phyloP scores from a whole-genome alignment of 371 early-diverging fungal genomes.

The Conidiobolus incongruus region DNA sequence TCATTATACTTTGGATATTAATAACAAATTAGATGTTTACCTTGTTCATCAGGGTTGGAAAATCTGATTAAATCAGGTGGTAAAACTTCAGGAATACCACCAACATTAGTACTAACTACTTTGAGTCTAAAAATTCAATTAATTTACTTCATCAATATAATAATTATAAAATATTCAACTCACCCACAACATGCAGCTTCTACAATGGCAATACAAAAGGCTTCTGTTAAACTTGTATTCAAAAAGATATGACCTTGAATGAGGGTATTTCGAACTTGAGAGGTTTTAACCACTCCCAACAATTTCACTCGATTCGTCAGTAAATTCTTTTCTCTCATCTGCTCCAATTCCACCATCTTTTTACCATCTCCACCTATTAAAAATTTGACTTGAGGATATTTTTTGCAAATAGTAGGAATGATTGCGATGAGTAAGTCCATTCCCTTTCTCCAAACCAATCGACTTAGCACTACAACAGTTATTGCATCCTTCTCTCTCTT shows the following conservation, averaged over 20 bases:
- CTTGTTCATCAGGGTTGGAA: constrained; percentile 76
- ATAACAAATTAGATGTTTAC: constrained; percentile 12
- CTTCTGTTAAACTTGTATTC: constrained; percentile 97
- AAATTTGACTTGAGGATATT: constrained; percentile 63
- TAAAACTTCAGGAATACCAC: constrained; percentile 96
- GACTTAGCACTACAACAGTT: constrained; percentile 81
- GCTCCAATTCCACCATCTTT: constrained; percentile 88
- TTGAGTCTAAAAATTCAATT: constrained; percentile 34
- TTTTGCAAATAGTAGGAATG: constrained; percentile 85
- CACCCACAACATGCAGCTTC: constrained; percentile 97
- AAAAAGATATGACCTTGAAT: constrained; percentile 94
- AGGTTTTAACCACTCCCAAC: constrained; percentile 71
- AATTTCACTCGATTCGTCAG: constrained; percentile 87
- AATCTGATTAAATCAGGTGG: constrained; percentile 91
- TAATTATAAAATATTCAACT: constrained; percentile 22
- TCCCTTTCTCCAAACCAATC: constrained; percentile 95
- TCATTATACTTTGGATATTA: background rate
- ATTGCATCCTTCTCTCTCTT: constrained; percentile 46
- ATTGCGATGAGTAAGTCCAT: constrained; percentile 80
- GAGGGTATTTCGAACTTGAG: constrained; percentile 60
- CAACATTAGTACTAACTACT: constrained; percentile 96
- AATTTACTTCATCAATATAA: background rate
- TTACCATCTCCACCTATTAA: constrained; percentile 96
- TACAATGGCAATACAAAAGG: constrained; percentile 97
- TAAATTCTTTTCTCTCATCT: constrained; percentile 86